phyloP scores from a whole-genome alignment of 345 rosid species.

The Hirschfeldia incana region DNA sequence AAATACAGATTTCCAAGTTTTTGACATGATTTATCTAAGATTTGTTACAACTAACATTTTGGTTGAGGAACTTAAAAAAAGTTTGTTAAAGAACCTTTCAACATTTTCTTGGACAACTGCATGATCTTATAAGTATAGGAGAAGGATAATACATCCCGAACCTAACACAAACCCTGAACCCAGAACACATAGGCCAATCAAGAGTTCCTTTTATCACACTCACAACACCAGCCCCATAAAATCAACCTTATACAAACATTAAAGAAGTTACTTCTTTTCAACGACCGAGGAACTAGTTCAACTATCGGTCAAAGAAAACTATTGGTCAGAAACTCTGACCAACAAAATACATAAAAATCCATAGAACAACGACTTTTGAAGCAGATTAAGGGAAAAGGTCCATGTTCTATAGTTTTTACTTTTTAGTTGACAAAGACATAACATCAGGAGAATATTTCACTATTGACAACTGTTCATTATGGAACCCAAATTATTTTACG shows the following conservation, averaged over 20 bases:
- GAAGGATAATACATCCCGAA: neutral
- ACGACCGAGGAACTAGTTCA: too few species aligned
- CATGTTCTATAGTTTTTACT: neutral
- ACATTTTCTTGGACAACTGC: neutral
- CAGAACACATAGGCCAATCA: neutral
- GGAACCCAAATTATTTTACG: neutral
- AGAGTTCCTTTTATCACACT: too few species aligned
- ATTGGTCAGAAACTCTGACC: neutral
- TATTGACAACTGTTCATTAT: neutral
- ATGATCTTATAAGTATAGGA: neutral
- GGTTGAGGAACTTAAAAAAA: too few species aligned
- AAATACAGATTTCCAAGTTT: neutral
- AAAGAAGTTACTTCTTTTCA: neutral
- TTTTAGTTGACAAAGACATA: neutral
- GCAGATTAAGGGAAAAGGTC: neutral
- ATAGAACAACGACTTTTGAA: neutral
- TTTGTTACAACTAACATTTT: neutral
- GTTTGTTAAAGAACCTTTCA: neutral
- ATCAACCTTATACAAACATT: neutral
- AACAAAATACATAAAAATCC: neutral
- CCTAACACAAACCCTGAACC: neutral
- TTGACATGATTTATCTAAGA: neutral
- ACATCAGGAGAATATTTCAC: neutral
- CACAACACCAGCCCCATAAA: too few species aligned
- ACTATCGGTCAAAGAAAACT: too few species aligned